Percentiles rank a stretch among this genome's conserved stretches.
These are phyloP conservation scores for Mycena vulgaris DNA, from an alignment of 768 basidiomycete genomes.

Conservation along the genomic window DNA sequence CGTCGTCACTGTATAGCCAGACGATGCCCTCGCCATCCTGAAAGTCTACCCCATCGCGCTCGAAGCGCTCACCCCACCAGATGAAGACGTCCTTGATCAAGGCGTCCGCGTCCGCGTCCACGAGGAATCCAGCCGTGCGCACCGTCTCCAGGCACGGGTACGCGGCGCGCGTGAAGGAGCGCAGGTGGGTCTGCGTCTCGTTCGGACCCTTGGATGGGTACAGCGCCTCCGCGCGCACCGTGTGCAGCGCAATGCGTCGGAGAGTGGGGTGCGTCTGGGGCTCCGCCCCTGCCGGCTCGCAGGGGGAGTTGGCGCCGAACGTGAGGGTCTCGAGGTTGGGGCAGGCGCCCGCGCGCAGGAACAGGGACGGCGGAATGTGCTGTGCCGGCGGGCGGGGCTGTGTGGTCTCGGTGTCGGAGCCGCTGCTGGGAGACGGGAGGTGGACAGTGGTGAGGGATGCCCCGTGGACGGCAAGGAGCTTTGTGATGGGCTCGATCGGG, in stretches of 20 bases:
- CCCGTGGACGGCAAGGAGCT: conserved; percentile 61
- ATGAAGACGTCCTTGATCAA: conserved; percentile 66
- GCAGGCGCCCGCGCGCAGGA: conserved; percentile 59
- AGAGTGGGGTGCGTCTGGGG: conserved; percentile 52
- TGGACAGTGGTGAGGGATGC: conserved; percentile 56
- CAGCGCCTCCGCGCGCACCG: conserved; percentile 58
- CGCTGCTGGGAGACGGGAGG: conserved; percentile 54
- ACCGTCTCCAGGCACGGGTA: conserved; percentile 64
- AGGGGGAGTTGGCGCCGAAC: conserved; percentile 56
- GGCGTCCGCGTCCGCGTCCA: conserved; percentile 60
- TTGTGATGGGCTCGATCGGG: conserved; percentile 45
- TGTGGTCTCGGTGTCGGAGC: conserved; percentile 52
- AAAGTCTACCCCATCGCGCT: conserved; percentile 64
- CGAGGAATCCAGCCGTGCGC: conserved; percentile 64
- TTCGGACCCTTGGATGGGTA: conserved; percentile 56
- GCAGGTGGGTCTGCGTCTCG: conserved; percentile 52
- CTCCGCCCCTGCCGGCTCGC: conserved; percentile 25
- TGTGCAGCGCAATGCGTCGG: conserved; percentile 64
- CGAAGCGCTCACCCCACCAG: conserved; percentile 69
- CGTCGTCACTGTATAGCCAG: conserved; percentile 56
- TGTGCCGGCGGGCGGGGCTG: conserved; percentile 44
- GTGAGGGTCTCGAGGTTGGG: conserved; percentile 62
- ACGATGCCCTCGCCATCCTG: conserved; percentile 70
- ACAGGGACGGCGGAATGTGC: conserved; percentile 58
- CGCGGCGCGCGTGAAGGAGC: conserved; percentile 57